A percentile compares a stretch with the other conserved stretches of the same genome.
These are phyloP conservation scores for Ophiocordyceps robertsii DNA, from an alignment of 2,329 filamentous ascomycete species.

Conservation along the genomic window DNA sequence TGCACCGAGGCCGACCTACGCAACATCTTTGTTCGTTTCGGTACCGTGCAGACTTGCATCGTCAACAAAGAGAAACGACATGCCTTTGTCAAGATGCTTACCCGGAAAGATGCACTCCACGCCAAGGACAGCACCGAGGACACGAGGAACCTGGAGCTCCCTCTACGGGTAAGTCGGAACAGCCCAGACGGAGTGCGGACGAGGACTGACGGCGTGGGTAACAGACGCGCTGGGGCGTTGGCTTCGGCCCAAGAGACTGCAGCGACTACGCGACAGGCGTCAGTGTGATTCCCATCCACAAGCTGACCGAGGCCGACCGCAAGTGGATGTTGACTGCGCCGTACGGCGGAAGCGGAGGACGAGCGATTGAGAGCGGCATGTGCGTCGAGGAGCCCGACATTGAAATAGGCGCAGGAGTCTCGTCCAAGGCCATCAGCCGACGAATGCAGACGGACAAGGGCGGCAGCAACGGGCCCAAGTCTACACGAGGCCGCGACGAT, in stretches of 20 bases:
- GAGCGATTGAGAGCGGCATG: slow-evolving; percentile 66
- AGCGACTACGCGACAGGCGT: slow-evolving; percentile 89
- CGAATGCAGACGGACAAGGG: slow-evolving; percentile 58
- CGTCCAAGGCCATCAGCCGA: slow-evolving; percentile 71
- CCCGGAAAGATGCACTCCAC: slow-evolving; percentile 65
- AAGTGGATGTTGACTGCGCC: slow-evolving; percentile 96
- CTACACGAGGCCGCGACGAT: slow-evolving; percentile 33
- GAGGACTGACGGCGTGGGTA: slow-evolving; percentile 5
- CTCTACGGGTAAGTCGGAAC: slow-evolving; percentile 50
- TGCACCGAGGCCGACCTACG: slow-evolving; percentile 73
- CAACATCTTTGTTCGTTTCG: slow-evolving; percentile 66
- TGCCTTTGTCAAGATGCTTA: slow-evolving; percentile 98
- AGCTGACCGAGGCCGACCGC: slow-evolving; percentile 87
- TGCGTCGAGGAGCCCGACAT: slow-evolving; percentile 96
- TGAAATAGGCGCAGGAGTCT: slow-evolving; percentile 93
- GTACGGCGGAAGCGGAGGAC: slow-evolving; percentile 82
- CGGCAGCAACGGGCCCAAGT: slow-evolving; percentile 51
- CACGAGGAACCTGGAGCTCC: slow-evolving; percentile 55
- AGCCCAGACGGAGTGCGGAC: background rate
- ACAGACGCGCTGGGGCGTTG: slow-evolving; percentile 91
- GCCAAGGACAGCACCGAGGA: slow-evolving; percentile 85
- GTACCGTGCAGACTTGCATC: slow-evolving; percentile 90
- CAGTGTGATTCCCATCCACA: slow-evolving; percentile 83
- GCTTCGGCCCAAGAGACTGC: slow-evolving; percentile 92
- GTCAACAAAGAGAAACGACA: slow-evolving; percentile 97